Evolutionary conservation across 257 asterid species (phyloP).

Genomic region (Verbena officinalis): DNA sequence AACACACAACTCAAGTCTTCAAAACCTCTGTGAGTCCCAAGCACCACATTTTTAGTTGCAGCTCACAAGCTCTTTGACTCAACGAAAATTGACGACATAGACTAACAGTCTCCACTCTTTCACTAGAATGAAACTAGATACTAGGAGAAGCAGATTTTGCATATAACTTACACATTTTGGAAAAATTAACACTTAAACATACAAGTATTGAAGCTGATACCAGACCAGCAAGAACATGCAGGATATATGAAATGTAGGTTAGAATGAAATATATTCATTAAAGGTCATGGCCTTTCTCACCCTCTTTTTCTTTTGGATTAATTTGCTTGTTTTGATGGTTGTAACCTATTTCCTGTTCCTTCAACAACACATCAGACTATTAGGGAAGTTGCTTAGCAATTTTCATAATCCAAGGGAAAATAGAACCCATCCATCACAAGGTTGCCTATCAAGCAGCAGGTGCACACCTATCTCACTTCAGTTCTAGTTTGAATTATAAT

Average conservation of each 20-base stretch:
- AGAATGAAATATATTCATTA: background rate
- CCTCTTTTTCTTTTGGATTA: background rate
- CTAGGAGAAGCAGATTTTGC: background rate
- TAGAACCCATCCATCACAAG: background rate
- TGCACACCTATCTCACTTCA: constrained; percentile 1
- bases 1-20: background rate
- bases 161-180: background rate
- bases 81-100: background rate
- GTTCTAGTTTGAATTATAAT: background rate
- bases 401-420: background rate
- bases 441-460: background rate
- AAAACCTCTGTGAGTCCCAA: background rate
- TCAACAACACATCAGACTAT: background rate
- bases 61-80: background rate
- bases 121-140: background rate
- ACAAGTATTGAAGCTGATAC: background rate
- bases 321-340: background rate
- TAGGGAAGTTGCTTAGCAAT: background rate
- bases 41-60: background rate
- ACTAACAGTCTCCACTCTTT: background rate
- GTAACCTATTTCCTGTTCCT: background rate
- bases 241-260: background rate
- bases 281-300: background rate
- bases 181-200: background rate
- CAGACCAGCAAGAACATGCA: background rate